Evolutionary conservation across 805 yeast genomes (phyloP), one percentile per base, ranked within the genome.

Genomic region (Candida ponderosae): DNA sequence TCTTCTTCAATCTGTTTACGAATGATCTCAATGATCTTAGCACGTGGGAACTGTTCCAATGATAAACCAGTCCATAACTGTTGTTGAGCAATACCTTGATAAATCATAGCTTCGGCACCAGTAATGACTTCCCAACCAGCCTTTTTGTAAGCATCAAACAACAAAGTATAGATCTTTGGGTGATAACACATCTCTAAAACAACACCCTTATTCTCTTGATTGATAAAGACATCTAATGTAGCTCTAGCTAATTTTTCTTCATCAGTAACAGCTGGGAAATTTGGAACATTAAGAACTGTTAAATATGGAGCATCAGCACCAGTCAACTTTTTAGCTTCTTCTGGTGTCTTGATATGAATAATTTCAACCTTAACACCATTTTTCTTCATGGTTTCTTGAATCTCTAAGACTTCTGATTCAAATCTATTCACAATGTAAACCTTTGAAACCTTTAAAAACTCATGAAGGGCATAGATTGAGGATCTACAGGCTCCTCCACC

Each of bases 401-500:
- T 44, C 4, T 39, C 44, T 5, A 27, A 41, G 8, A 50, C 49
- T 32, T 50, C 55, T 4, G 44, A 44, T 2, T 44, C 39, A 19
- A 47, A 43, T 39, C 55, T 43, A 40, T 50, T 50, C 40, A 50
- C 40, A 35, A 50, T 43, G 40, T 50, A 50, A 18, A 50, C 40
- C 17, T 47, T 48, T 23, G 51, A 47, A 15, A 44, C 52, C 10
- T 49, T 47, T n/a, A 50, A 38, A 3, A 50, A 40, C 26, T 43
- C 43, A 31, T 47, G 39, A 7, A 50, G 34, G 1, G 55, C 52
- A 35, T 44, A 50, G 7, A 50, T 46, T 1, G 55, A 53, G 4
- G 53, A 49, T 24, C 55, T 45, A 35, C 55, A 48, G 5, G 55
- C 55, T 38, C 55, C 55, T 35, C 55, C 55, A 31, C 52, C 55